phyloP scores from a whole-genome alignment of 768 basidiomycete species.

The Paxillus rubicundulus region DNA sequence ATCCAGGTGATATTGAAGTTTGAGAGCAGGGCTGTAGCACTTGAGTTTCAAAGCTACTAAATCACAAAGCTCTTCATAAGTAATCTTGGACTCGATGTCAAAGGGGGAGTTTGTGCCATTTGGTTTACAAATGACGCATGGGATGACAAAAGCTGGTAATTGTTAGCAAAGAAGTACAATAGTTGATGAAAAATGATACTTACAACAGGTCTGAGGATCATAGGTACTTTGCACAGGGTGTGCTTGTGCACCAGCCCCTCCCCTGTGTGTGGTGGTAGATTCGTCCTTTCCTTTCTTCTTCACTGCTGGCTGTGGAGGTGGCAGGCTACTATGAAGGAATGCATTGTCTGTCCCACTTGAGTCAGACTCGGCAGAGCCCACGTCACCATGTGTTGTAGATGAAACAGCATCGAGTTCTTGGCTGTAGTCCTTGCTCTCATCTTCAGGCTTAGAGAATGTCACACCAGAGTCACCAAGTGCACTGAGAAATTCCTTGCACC shows the following conservation, averaged over 20 bases:
- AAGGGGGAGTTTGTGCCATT: background rate
- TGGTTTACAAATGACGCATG: background rate
- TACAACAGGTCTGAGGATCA: background rate
- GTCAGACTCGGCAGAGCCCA: background rate
- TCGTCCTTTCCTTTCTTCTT: background rate
- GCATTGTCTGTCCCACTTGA: background rate
- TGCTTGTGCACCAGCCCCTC: too few relatives aligned
- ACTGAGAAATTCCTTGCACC: background rate
- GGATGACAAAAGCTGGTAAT: background rate
- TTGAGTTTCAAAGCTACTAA: background rate
- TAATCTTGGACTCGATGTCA: background rate
- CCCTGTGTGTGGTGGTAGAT: background rate
- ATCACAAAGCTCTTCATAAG: background rate
- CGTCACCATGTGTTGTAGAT: too few relatives aligned
- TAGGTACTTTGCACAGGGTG: too few relatives aligned
- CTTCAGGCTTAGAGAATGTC: background rate
- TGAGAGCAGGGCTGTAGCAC: background rate
- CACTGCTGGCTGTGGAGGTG: background rate
- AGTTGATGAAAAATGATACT: background rate
- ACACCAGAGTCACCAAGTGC: background rate
- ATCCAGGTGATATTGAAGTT: background rate
- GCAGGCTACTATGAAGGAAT: background rate
- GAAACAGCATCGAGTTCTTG: too few relatives aligned
- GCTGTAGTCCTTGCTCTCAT: background rate
- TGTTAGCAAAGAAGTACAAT: background rate